Conservation (phyloP, 495 filamentous ascomycete species). For the Xylaria venustula region DNA sequence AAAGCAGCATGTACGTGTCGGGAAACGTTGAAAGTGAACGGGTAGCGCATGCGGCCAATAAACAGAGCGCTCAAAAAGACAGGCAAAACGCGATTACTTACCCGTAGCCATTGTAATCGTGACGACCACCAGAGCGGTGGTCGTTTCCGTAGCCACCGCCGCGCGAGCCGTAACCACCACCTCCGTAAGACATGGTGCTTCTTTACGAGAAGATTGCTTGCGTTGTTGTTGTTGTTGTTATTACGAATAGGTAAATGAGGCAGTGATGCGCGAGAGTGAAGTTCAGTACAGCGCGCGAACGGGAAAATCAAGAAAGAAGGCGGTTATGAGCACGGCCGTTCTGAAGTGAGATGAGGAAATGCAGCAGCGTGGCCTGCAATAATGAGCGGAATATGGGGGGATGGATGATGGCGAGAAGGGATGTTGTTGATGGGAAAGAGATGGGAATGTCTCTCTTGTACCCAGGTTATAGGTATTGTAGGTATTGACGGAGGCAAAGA, state of each 20-base stretch:
- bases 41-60: neutral
- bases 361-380: conserved; percentile 24
- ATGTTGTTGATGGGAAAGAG: conserved; percentile 19
- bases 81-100: conserved; percentile 17
- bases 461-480: neutral
- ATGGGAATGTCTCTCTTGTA: conserved; percentile 12
- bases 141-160: conserved; percentile 52
- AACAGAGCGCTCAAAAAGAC: neutral
- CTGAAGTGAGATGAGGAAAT: conserved; percentile 18
- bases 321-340: conserved; percentile 21
- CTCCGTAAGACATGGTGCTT: conserved; percentile 70
- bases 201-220: neutral
- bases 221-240: neutral
- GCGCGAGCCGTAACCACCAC: conserved; percentile 58
- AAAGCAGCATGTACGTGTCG: neutral
- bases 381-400: conserved; percentile 23
- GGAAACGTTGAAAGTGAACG: neutral
- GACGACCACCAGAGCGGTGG: conserved; percentile 33
- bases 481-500: conserved; percentile 14
- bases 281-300: conserved; percentile 19
- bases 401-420: conserved; percentile 18
- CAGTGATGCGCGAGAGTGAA: conserved; percentile 1
- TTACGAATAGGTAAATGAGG: conserved; percentile 10
- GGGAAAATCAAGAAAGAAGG: conserved; percentile 20
- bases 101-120: conserved; percentile 30